Percentiles rank a stretch among this genome's conserved stretches.
Conservation (phyloP, 768 basidiomycete species). For the Hypsizygus marmoreus region DNA sequence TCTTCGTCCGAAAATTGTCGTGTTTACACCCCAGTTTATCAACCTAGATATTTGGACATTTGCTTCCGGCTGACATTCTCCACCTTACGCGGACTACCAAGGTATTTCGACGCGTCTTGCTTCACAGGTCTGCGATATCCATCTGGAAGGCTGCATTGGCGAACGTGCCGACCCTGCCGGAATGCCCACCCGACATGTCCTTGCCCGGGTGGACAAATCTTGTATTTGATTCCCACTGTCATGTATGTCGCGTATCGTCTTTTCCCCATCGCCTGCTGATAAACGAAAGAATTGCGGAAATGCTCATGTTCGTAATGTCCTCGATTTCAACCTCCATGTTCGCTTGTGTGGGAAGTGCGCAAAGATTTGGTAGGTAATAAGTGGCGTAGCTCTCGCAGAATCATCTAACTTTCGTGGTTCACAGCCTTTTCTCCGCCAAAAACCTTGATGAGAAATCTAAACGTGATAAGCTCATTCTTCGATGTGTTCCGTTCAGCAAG, state of each 20-base stretch:
- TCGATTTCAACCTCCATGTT: slow-evolving; percentile 27
- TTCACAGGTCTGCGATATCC: slow-evolving; percentile 19
- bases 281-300: not conserved
- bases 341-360: slow-evolving; percentile 27
- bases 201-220: slow-evolving; percentile 29
- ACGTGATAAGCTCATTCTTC: slow-evolving; percentile 18
- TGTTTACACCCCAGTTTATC: not conserved
- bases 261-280: no score
- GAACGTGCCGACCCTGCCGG: slow-evolving; percentile 25
- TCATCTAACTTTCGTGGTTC: not conserved
- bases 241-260: slow-evolving; percentile 18
- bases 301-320: slow-evolving; percentile 7
- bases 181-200: slow-evolving; percentile 24
- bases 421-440: slow-evolving; percentile 15
- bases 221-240: slow-evolving; percentile 30
- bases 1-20: not conserved
- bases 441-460: slow-evolving; percentile 12
- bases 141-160: slow-evolving; percentile 26
- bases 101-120: slow-evolving; percentile 26
- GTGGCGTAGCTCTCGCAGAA: no score
- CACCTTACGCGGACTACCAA: slow-evolving; percentile 32
- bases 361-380: slow-evolving; percentile 18
- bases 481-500: slow-evolving; percentile 21
- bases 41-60: slow-evolving; percentile 15
- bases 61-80: slow-evolving; percentile 33